phyloP scores from a whole-genome alignment of 768 basidiomycete species.

The Pisolithus orientalis region DNA sequence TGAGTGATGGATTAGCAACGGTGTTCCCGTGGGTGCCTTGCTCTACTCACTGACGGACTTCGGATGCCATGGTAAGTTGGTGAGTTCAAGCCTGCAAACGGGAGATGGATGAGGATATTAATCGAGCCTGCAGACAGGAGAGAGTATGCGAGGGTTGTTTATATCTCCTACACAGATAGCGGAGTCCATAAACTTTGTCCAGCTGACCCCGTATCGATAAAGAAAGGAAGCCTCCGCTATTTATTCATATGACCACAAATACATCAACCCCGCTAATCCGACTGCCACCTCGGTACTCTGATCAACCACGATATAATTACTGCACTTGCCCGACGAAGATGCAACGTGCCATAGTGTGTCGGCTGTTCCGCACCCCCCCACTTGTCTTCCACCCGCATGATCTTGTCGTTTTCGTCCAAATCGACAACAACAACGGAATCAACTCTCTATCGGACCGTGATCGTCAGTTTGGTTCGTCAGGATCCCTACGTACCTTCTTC shows the following conservation, averaged over 20 bases:
- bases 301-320: slow-evolving; percentile 50
- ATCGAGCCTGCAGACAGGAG: no score
- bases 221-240: no score
- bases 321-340: slow-evolving; percentile 46
- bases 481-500: slow-evolving; percentile 38
- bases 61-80: not conserved
- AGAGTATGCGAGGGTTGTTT: not conserved
- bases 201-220: not conserved
- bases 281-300: slow-evolving; percentile 35
- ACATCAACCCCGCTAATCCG: not conserved
- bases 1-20: not conserved
- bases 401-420: slow-evolving; percentile 59
- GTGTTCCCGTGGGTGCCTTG: not conserved
- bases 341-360: slow-evolving; percentile 38
- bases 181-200: not conserved
- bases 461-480: not conserved
- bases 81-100: not conserved
- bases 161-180: not conserved
- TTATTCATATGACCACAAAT: not conserved
- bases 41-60: not conserved
- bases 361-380: slow-evolving; percentile 54
- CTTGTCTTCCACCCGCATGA: slow-evolving; percentile 51
- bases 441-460: slow-evolving; percentile 34
- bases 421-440: slow-evolving; percentile 59
- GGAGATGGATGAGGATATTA: not conserved